These are phyloP conservation scores for Exophiala bonariae DNA, from an alignment of 2,329 filamentous ascomycete species.

Conservation along the genomic window DNA sequence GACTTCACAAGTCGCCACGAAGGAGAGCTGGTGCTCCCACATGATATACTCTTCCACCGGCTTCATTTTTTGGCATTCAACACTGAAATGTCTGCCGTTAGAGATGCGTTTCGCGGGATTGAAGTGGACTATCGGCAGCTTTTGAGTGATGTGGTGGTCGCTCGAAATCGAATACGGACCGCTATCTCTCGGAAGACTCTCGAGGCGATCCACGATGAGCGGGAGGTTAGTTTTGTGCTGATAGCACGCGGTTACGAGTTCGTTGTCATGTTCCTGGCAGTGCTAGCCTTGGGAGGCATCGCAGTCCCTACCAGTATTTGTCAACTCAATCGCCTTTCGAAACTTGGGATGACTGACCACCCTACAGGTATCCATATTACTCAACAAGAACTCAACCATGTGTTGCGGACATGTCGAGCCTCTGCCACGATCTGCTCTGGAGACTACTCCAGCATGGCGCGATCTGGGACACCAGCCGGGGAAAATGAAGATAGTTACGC, in stretches of 20 bases:
- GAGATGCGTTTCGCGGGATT: too few relatives aligned
- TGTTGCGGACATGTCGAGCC: not conserved
- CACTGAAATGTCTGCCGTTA: too few relatives aligned
- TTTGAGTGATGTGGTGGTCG: conserved; percentile 39
- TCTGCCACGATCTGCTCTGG: not conserved
- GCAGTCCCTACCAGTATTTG: conserved; percentile 41
- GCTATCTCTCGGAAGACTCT: conserved; percentile 26
- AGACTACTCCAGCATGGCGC: not conserved
- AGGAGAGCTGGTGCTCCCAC: too few relatives aligned
- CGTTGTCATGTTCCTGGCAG: conserved; percentile 46
- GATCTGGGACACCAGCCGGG: conserved; percentile 3
- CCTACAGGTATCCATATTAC: conserved; percentile 18
- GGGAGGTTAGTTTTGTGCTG: conserved; percentile 36
- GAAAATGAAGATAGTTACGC: not conserved
- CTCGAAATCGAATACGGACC: not conserved
- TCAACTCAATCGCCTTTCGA: not conserved
- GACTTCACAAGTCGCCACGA: not conserved
- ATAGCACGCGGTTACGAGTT: conserved; percentile 50
- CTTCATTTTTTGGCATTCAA: too few relatives aligned
- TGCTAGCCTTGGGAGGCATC: conserved; percentile 47
- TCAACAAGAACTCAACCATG: conserved; percentile 22
- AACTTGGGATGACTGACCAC: not conserved
- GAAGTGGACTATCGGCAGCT: conserved; percentile 37
- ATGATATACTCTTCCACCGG: too few relatives aligned
- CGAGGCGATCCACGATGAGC: conserved; percentile 38